phyloP scores from a whole-genome alignment of 805 yeast species.

The Wickerhamiella australiensis region DNA sequence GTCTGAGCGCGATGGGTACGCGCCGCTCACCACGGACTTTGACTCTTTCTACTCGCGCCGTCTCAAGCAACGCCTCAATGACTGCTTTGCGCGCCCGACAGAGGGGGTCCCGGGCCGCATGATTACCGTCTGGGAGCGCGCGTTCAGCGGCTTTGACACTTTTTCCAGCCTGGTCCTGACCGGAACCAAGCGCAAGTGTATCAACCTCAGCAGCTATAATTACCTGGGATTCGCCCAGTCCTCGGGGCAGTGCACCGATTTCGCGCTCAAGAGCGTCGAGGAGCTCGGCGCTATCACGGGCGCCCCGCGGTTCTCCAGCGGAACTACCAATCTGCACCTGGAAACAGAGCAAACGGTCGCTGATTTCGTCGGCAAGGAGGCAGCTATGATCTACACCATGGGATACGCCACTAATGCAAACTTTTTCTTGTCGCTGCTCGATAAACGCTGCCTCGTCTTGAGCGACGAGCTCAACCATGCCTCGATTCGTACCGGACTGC shows the following conservation, averaged over 20 bases:
- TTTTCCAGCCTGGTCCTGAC: conserved; percentile 57
- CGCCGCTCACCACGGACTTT: conserved; percentile 90
- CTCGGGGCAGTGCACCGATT: conserved; percentile 78
- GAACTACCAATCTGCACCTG: conserved; percentile 62
- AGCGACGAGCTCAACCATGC: conserved; percentile 94
- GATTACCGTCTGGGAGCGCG: conserved; percentile 69
- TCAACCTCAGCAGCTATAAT: conserved; percentile 83
- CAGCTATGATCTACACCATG: conserved; percentile 74
- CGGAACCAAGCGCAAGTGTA: conserved; percentile 63
- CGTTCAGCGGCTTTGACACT: conserved; percentile 35
- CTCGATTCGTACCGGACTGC: conserved; percentile 87
- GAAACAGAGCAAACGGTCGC: conserved; percentile 72
- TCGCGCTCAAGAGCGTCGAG: conserved; percentile 50
- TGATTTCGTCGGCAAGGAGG: conserved; percentile 80
- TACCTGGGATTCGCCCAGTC: conserved; percentile 96
- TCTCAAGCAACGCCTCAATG: conserved; percentile 79
- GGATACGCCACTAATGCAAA: conserved; percentile 95
- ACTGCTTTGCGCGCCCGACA: conserved; percentile 92
- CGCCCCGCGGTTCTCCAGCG: conserved; percentile 63
- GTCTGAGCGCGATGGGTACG: conserved; percentile 73
- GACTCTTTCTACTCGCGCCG: conserved; percentile 91
- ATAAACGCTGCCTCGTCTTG: conserved; percentile 77
- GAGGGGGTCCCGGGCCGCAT: conserved; percentile 95
- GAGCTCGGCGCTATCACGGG: conserved; percentile 66
- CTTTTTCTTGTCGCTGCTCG: conserved; percentile 69